These are phyloP conservation scores for Fusarium metavorans DNA, from an alignment of 2,329 filamentous ascomycete species.

Conservation along the genomic window DNA sequence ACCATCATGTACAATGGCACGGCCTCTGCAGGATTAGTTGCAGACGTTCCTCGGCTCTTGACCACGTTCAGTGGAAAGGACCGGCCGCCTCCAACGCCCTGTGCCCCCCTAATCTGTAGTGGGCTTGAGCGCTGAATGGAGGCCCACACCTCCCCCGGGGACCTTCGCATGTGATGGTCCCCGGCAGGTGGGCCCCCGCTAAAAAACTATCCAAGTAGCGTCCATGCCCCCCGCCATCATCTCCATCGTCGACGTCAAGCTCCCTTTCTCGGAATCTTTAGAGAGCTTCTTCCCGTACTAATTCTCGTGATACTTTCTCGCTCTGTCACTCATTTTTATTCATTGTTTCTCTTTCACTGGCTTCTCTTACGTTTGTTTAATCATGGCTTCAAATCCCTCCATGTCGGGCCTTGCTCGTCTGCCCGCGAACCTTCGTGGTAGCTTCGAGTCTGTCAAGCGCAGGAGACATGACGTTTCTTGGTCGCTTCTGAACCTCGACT, in stretches of 20 bases:
- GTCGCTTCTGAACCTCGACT: constrained; percentile 73
- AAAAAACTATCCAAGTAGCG: constrained; percentile 50
- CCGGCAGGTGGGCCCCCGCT: constrained; percentile 40
- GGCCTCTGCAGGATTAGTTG: constrained; percentile 27
- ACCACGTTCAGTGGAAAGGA: constrained; percentile 25
- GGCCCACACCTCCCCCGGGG: background rate
- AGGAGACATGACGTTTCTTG: constrained; percentile 67
- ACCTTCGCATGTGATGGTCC: constrained; percentile 41
- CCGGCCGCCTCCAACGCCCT: constrained; percentile 8
- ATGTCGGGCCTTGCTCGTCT: constrained; percentile 78
- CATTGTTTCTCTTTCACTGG: constrained; percentile 11
- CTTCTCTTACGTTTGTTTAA: constrained; percentile 1
- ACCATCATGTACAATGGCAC: constrained; percentile 37
- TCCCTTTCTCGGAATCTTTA: constrained; percentile 16
- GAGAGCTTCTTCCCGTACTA: constrained; percentile 3
- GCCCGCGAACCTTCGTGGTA: constrained; percentile 77
- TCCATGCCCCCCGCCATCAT: constrained; percentile 44
- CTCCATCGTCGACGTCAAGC: constrained; percentile 34
- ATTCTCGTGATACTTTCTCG: background rate
- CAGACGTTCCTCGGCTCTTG: constrained; percentile 18
- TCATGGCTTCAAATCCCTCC: constrained; percentile 41
- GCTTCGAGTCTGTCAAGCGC: constrained; percentile 71
- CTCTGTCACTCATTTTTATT: background rate
- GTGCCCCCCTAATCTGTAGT: constrained; percentile 8
- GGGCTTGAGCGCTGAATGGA: constrained; percentile 2